Evolutionary conservation across 805 yeast genomes (phyloP), one percentile per base, ranked within the genome.

Genomic region (Cephaloascus fragrans): DNA sequence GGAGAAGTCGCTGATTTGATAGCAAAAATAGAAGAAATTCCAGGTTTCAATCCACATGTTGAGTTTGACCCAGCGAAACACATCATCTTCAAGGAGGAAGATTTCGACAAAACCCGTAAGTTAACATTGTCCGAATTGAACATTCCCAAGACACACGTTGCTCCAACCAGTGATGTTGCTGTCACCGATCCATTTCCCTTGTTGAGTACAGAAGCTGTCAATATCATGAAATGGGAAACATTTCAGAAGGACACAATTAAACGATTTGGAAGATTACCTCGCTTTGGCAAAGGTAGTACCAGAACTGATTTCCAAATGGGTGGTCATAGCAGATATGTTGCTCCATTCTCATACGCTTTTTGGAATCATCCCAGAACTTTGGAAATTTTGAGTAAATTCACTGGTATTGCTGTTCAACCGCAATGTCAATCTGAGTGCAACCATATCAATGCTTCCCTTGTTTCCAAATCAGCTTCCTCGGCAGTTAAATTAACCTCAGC

Each of bases 61-160:
- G 39, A 46, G 15, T 68, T 68, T 37, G 69, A 67, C 44, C 62
- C 69, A 1, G 41, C 45, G 12, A 54, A 49, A 41, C 72, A 67
- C 48, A 41, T 67, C 18, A 47, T 59, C 4, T 61, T 58, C 48
- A 61, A 59, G 23, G 63, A 61, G 39, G 65, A 62, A 35, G 55
- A 55, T 44, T 66, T 49, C 39, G 54, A 57, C 9, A 53, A 50
- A 20, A 64, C 68, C 18, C 56, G 62, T 41, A 56, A 53, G 37
- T 53, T 62, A 36, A 62, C 69, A 3, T 50, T 65, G 44, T 48
- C 47, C 29, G 70, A 63, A 18, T 50, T 65, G 38, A 57, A 61
- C 3, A 63, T 65, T 40, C 44, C 50, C 16, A 58, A 60, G 47
- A 60, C 65, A 2, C 66, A 59, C 40, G 54, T 53, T 10, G 52